These are phyloP conservation scores for Cornus suecica DNA, from an alignment of 148 eudicot genomes.

Conservation along the genomic window DNA sequence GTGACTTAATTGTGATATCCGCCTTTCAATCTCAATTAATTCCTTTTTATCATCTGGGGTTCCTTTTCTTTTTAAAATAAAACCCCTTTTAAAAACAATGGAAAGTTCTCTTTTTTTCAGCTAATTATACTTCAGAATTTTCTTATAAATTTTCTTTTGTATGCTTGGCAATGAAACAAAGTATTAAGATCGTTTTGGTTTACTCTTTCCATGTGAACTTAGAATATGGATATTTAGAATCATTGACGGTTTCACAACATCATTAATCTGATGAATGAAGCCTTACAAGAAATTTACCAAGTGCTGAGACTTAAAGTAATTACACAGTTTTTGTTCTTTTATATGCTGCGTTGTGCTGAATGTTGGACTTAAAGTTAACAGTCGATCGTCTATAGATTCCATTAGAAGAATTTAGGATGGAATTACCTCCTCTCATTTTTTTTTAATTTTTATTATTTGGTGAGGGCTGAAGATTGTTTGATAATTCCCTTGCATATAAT, in stretches of 20 bases:
- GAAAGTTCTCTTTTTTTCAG: background rate
- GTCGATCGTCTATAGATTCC: background rate
- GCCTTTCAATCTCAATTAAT: background rate
- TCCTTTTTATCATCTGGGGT: too few species aligned
- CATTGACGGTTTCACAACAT: background rate
- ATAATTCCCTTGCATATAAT: background rate
- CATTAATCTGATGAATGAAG: background rate
- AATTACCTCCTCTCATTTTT: background rate
- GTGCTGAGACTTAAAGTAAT: background rate
- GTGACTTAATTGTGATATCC: constrained; percentile 9
- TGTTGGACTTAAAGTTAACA: background rate
- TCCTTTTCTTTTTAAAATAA: too few species aligned
- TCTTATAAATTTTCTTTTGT: background rate
- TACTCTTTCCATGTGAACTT: background rate
- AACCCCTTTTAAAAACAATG: too few species aligned
- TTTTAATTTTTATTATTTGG: too few species aligned
- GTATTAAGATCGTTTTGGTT: background rate
- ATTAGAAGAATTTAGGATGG: too few species aligned
- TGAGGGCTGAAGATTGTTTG: too few species aligned
- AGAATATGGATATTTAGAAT: background rate
- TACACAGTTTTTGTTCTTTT: background rate
- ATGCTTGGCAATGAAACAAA: background rate
- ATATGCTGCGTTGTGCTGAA: background rate
- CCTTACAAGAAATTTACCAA: too few species aligned
- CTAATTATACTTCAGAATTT: background rate